These are phyloP conservation scores for Penicillium riverlandense DNA, from an alignment of 495 filamentous ascomycete species.

Conservation along the genomic window DNA sequence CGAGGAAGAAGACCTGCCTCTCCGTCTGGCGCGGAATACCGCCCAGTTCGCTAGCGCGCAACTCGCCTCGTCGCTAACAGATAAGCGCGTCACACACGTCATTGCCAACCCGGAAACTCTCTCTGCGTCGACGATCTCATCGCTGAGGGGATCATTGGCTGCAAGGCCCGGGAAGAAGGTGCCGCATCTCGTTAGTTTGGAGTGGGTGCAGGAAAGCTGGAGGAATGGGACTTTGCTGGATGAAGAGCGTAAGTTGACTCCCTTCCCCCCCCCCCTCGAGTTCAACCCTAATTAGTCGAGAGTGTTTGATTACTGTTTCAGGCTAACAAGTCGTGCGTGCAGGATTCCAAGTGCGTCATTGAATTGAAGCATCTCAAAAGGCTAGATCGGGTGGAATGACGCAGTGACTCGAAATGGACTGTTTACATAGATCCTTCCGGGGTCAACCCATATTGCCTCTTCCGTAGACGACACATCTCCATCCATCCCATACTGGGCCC, in stretches of 20 bases:
- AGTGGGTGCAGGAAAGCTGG: constrained; percentile 81
- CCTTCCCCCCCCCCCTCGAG: not conserved
- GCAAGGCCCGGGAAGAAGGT: constrained; percentile 31
- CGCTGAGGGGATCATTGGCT: constrained; percentile 22
- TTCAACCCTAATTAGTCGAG: not conserved
- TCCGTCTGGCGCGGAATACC: constrained; percentile 32
- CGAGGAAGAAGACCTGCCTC: not conserved
- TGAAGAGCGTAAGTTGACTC: constrained; percentile 51
- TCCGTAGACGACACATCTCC: too few species aligned
- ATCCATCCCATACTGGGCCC: too few species aligned
- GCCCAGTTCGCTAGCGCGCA: constrained; percentile 59
- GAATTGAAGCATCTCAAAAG: not conserved
- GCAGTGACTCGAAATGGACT: too few species aligned
- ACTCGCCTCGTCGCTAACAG: constrained; percentile 12
- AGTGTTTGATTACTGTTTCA: constrained; percentile 1
- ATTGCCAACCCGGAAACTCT: constrained; percentile 17
- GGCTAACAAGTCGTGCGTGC: not conserved
- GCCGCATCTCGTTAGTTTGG: constrained; percentile 61
- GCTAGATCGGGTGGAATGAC: too few species aligned
- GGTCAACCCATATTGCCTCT: too few species aligned
- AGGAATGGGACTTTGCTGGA: constrained; percentile 69
- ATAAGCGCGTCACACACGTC: constrained; percentile 24
- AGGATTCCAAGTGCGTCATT: constrained; percentile 1
- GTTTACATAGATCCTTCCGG: too few species aligned
- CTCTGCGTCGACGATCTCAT: constrained; percentile 11